phyloP scores from a whole-genome alignment of 192 early-diverging fungal genomes.

The Coemansia reversa region DNA sequence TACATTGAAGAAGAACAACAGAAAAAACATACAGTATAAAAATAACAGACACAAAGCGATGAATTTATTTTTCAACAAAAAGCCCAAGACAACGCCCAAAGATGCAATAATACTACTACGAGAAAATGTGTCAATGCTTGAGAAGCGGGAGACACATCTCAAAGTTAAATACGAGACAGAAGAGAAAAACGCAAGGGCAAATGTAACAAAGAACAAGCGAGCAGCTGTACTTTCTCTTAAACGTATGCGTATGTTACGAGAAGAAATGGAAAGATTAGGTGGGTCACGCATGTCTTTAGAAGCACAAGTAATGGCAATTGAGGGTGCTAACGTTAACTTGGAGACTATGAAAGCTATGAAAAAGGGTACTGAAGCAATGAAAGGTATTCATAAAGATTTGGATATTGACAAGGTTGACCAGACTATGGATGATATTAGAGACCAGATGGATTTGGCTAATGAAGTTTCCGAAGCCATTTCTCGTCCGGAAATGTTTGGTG shows the following conservation, averaged over 20 bases:
- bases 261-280: constrained; percentile 82
- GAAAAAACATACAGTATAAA: background rate
- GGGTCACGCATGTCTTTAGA: constrained; percentile 91
- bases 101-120: constrained; percentile 92
- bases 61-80: constrained; percentile 72
- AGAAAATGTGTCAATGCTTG: constrained; percentile 90
- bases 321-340: constrained; percentile 92
- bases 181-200: constrained; percentile 79
- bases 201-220: constrained; percentile 90
- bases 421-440: constrained; percentile 95
- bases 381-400: constrained; percentile 78
- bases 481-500: constrained; percentile 80
- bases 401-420: constrained; percentile 93
- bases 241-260: constrained; percentile 83
- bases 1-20: background rate
- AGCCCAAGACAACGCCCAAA: constrained; percentile 71
- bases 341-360: constrained; percentile 96
- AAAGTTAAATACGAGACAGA: constrained; percentile 85
- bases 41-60: constrained; percentile 37
- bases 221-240: constrained; percentile 91
- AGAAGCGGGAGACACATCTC: constrained; percentile 88
- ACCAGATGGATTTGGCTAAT: constrained; percentile 96
- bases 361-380: constrained; percentile 90
- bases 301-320: constrained; percentile 92
- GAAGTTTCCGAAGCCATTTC: constrained; percentile 94